phyloP scores from a whole-genome alignment of 495 filamentous ascomycete genomes.

The Melanomma pulvis-pyrius region DNA sequence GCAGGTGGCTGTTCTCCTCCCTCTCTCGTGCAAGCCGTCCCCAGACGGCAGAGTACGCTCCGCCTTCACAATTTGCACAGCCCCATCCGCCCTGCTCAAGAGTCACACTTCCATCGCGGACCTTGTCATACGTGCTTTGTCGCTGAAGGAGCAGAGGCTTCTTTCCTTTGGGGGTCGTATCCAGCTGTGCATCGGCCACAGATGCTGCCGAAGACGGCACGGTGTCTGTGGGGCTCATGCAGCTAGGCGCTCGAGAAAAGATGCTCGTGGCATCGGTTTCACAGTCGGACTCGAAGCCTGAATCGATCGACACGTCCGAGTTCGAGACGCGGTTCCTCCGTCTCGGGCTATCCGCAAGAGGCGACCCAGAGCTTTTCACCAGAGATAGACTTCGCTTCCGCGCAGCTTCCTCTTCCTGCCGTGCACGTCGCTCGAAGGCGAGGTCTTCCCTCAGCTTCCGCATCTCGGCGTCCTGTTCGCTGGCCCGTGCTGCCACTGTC shows the following conservation, averaged over 20 bases:
- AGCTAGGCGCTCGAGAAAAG: conserved; percentile 31
- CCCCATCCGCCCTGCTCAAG: conserved; percentile 34
- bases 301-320: conserved; percentile 36
- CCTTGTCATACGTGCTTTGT: conserved; percentile 31
- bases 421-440: conserved; percentile 58
- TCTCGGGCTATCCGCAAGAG: background rate
- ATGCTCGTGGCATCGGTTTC: conserved; percentile 35
- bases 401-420: conserved; percentile 58
- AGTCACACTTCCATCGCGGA: conserved; percentile 9
- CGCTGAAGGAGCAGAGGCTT: conserved; percentile 10
- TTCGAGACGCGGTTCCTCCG: conserved; percentile 33
- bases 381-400: conserved; percentile 44
- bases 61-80: conserved; percentile 38
- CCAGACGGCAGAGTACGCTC: conserved; percentile 34
- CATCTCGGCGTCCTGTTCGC: conserved; percentile 67
- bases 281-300: conserved; percentile 45
- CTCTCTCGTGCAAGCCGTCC: conserved; percentile 33
- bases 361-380: conserved; percentile 15
- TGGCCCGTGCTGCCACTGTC: conserved; percentile 69
- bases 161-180: conserved; percentile 23
- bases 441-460: conserved; percentile 65
- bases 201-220: conserved; percentile 5
- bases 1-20: conserved; percentile 40
- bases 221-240: conserved; percentile 24
- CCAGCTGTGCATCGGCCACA: conserved; percentile 3